phyloP scores from a whole-genome alignment of 73 alveolate species.

The Paramecium tetraurelia region DNA sequence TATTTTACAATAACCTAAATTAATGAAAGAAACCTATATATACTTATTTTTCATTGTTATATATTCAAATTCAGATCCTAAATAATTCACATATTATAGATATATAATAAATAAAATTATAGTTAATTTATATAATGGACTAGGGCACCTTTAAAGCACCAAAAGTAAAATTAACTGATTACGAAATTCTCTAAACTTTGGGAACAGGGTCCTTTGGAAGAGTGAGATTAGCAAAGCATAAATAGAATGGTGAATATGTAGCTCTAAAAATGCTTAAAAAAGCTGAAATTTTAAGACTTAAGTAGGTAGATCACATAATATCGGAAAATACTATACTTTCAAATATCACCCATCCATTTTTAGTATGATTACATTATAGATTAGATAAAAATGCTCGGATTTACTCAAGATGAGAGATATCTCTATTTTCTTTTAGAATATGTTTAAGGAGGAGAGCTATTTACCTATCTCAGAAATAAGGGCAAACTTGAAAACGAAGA shows the following conservation, averaged over 20 bases:
- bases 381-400: conserved; percentile 73
- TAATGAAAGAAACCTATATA: not conserved
- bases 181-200: conserved; percentile 43
- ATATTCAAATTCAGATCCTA: not conserved
- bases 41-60: not conserved
- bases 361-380: conserved; percentile 33
- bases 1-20: not conserved
- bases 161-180: conserved; percentile 50
- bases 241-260: conserved; percentile 28
- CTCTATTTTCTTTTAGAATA: conserved; percentile 90
- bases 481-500: conserved; percentile 81
- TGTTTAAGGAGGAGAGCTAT: conserved; percentile 97
- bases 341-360: conserved; percentile 47
- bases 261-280: conserved; percentile 94
- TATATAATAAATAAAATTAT: not conserved
- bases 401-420: conserved; percentile 84
- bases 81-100: not conserved
- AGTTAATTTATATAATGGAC: conserved; percentile 9
- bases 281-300: conserved; percentile 83
- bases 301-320: conserved; percentile 66
- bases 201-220: conserved; percentile 56
- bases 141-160: conserved; percentile 23
- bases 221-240: conserved; percentile 21
- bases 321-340: conserved; percentile 7
- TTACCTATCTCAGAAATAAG: conserved; percentile 80